These are phyloP conservation scores for Pyrenophora teres DNA, from an alignment of 2,329 filamentous ascomycete genomes.

Conservation along the genomic window DNA sequence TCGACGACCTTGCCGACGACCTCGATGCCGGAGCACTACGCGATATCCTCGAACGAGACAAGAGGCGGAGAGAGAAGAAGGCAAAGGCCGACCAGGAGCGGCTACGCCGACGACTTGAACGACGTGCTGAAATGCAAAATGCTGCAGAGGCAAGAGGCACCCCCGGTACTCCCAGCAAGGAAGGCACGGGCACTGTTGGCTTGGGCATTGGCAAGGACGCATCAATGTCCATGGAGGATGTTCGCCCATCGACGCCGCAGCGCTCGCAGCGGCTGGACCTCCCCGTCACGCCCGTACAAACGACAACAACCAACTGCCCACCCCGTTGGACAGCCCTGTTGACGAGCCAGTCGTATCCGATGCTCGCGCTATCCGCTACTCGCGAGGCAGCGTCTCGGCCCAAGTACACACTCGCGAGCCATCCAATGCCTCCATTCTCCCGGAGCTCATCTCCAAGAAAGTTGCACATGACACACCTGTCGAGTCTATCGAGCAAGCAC, in stretches of 20 bases:
- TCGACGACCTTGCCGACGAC: constrained; percentile 77
- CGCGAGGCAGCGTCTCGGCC: constrained; percentile 53
- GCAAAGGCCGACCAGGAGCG: constrained; percentile 69
- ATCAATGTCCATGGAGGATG: constrained; percentile 61
- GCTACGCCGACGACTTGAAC: constrained; percentile 66
- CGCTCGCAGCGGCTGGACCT: constrained; percentile 27
- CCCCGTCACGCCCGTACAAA: constrained; percentile 25
- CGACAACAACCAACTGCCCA: constrained; percentile 36
- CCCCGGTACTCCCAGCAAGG: constrained; percentile 64
- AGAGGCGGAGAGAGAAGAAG: constrained; percentile 77
- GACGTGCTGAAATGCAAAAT: constrained; percentile 66
- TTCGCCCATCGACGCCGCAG: constrained; percentile 47
- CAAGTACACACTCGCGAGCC: constrained; percentile 54
- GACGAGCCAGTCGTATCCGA: constrained; percentile 56
- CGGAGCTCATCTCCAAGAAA: constrained; percentile 54
- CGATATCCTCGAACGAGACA: constrained; percentile 88
- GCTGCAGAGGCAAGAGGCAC: constrained; percentile 60
- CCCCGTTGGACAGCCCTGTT: constrained; percentile 49
- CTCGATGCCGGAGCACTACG: constrained; percentile 82
- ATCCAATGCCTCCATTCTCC: constrained; percentile 60
- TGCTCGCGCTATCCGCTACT: constrained; percentile 55
- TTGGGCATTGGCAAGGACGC: constrained; percentile 63
- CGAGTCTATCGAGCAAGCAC: constrained; percentile 50
- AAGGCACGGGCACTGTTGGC: constrained; percentile 47
- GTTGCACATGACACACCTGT: constrained; percentile 37